These are phyloP conservation scores for Platismatia glauca DNA, from an alignment of 495 filamentous ascomycete species.

Conservation along the genomic window DNA sequence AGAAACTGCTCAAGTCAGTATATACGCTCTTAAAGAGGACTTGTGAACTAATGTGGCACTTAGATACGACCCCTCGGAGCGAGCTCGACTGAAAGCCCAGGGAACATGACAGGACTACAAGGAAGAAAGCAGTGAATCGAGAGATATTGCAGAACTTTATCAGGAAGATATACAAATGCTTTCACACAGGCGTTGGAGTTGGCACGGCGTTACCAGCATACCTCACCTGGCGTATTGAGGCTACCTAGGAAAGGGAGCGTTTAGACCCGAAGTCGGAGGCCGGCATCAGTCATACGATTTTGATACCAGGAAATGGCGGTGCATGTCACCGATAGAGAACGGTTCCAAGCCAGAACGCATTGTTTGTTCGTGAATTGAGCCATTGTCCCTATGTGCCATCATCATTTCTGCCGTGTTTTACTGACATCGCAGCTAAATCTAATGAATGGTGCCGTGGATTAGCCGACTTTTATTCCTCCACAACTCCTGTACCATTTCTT, in stretches of 20 bases:
- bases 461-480: neutral
- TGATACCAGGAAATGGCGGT: neutral
- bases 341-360: neutral
- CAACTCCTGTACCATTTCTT: neutral
- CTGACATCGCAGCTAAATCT: no score
- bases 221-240: neutral
- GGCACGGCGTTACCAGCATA: neutral
- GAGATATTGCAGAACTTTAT: neutral
- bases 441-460: no score
- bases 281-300: neutral
- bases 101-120: neutral
- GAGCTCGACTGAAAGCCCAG: constrained; percentile 10
- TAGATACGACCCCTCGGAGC: constrained; percentile 26
- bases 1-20: constrained; percentile 88
- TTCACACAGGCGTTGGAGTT: neutral
- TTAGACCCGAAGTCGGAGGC: neutral
- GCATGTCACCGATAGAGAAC: neutral
- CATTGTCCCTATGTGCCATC: no score
- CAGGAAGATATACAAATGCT: neutral
- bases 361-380: neutral
- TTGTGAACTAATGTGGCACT: neutral
- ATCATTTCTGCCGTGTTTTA: no score
- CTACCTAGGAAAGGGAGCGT: neutral
- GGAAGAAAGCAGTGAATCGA: neutral
- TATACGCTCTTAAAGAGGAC: neutral